Base-by-base conservation (phyloP, 2,329 filamentous ascomycete genomes). In the Alternaria sp. region DNA sequence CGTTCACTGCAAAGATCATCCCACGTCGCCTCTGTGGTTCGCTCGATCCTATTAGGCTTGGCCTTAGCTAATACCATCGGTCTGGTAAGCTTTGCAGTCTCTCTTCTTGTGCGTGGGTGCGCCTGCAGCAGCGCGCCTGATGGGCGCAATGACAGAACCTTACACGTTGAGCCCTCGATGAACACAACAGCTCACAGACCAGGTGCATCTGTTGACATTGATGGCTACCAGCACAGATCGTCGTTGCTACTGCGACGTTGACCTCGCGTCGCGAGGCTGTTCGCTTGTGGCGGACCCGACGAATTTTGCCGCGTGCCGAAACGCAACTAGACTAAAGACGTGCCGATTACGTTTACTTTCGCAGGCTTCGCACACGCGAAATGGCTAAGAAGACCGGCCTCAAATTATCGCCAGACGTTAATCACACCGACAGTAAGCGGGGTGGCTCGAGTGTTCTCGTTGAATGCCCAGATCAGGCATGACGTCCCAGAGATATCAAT, bases 1-100 rank as follows among this genome's bases (percentile, higher is more conserved):
- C 40, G 25, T 59, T 62, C 44, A 65, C 51, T 53, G 59, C 57
- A 62, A 67, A 49, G 63, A 69, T 66, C 62, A 59, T 66, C 63
- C 46, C 45, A 44, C 47, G 19, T 50, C 51, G 44, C 50, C 45
- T 43, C 43, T 55, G 45, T 66, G 52, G 59, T 67, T 69, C 60
- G 58, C 50, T 61, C 43, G 19, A 51, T 28, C 30, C 21, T 32
- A 11, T 30, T 53, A 19, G 52, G 32, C 57, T 50, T 17, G 32
- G 28, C 13, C 59, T 43, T 63, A 32, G 56, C 25, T 32, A 47
- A 43, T 17, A 43, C 15, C 25, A 36, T 25, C 19, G 21, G 19
- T 23, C 44, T 36, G 30, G 49, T 26, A 45, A 62, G 15, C 36
- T 30, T 43, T 36, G 45, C 57, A 26, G 3, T 47, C 40, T 19